Conservation (phyloP, 306 rosid species). For the Vigna unguiculata region DNA sequence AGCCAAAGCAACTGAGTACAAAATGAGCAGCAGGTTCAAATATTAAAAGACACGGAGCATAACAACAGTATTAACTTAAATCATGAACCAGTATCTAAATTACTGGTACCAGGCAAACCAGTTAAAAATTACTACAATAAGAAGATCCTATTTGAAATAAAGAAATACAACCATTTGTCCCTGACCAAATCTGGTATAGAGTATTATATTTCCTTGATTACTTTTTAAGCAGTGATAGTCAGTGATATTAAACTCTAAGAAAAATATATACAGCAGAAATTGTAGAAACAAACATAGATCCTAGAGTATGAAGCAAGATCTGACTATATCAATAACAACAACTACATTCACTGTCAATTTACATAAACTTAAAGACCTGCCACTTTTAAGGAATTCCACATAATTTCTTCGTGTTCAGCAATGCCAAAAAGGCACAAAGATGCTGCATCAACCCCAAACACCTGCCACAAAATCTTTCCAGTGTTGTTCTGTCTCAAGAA, state of each 20-base stretch:
- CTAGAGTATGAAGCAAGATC: slow-evolving; percentile 12
- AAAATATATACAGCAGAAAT: slow-evolving; percentile 24
- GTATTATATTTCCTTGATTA: background rate
- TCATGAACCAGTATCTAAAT: slow-evolving; percentile 1
- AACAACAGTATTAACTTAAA: slow-evolving; percentile 20
- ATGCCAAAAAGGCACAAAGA: slow-evolving; percentile 85
- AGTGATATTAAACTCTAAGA: slow-evolving; percentile 2
- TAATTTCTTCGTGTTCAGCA: slow-evolving; percentile 83
- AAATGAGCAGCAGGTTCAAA: slow-evolving; percentile 27
- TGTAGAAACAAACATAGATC: slow-evolving; percentile 12
- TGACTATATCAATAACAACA: slow-evolving; percentile 17
- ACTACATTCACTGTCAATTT: slow-evolving; percentile 30
- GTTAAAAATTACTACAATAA: slow-evolving; percentile 22
- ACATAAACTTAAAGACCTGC: slow-evolving; percentile 66
- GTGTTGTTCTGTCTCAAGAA: slow-evolving; percentile 94
- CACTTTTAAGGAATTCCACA: slow-evolving; percentile 84
- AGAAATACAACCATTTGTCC: slow-evolving; percentile 6
- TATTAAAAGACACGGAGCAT: slow-evolving; percentile 2
- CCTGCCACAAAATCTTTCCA: slow-evolving; percentile 89
- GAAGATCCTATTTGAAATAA: slow-evolving; percentile 15
- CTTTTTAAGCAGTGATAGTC: slow-evolving; percentile 1
- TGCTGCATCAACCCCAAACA: slow-evolving; percentile 84
- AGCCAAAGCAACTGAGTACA: slow-evolving; percentile 25
- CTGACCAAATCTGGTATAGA: slow-evolving; percentile 8
- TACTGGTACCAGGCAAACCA: slow-evolving; percentile 19